Percentiles rank a stretch among this genome's conserved stretches.
These are phyloP conservation scores for Physcomitrium patens DNA, from an alignment of 225 moss, liverwort and hornwort genomes.

Conservation along the genomic window DNA sequence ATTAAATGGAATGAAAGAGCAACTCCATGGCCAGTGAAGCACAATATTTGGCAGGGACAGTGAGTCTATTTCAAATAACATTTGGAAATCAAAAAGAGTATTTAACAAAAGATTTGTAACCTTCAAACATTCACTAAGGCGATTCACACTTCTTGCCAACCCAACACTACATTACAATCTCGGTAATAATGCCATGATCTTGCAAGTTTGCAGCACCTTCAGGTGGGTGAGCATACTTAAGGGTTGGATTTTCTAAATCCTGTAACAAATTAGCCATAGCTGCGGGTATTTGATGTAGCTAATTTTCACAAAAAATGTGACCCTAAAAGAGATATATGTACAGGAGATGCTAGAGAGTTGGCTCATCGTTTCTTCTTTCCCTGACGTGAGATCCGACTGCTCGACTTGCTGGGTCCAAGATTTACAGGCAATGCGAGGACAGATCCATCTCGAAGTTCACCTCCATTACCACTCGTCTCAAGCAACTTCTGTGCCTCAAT, in stretches of 20 bases:
- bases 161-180: slow-evolving; percentile 13
- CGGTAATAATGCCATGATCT: not conserved
- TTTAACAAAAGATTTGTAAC: not conserved
- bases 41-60: too few relatives aligned
- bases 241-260: not conserved
- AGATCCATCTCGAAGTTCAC: slow-evolving; percentile 85
- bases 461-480: slow-evolving; percentile 67
- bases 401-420: slow-evolving; percentile 49
- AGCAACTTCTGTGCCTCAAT: slow-evolving; percentile 90
- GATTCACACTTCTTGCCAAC: slow-evolving; percentile 1
- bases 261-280: not conserved
- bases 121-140: not conserved
- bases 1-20: too few relatives aligned
- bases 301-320: slow-evolving; percentile 29
- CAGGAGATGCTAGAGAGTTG: slow-evolving; percentile 16
- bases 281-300: slow-evolving; percentile 11
- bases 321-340: slow-evolving; percentile 12
- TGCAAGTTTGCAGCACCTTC: not conserved
- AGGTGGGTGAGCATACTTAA: not conserved
- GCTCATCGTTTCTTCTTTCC: slow-evolving; percentile 59
- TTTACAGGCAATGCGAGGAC: slow-evolving; percentile 77
- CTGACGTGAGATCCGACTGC: slow-evolving; percentile 24
- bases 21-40: too few relatives aligned
- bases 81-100: not conserved
- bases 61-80: too few relatives aligned